A percentile compares a stretch with the other conserved stretches of the same genome.
Conservation (phyloP, 129 eudicot genomes). For the Sambucus nigra region DNA sequence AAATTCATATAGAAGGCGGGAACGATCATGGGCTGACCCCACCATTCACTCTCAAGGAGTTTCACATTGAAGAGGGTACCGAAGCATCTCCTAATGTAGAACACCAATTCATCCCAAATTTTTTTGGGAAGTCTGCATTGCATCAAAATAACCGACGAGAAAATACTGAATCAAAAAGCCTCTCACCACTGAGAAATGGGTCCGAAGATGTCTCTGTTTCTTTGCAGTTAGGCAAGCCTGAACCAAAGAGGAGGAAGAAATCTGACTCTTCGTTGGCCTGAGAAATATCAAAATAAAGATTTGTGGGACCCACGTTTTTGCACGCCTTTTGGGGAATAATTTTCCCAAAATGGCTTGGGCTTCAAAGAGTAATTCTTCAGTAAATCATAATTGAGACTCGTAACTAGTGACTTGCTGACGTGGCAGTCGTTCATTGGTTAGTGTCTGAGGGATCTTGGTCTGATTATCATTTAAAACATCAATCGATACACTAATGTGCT, state of each 20-base stretch:
- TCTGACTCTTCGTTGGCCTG: slow-evolving; percentile 20
- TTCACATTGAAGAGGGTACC: slow-evolving; percentile 19
- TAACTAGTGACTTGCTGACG: too few relatives aligned
- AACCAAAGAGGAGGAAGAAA: slow-evolving; percentile 51
- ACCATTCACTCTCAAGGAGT: slow-evolving; percentile 12
- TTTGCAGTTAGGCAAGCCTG: slow-evolving; percentile 55
- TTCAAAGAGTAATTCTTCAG: too few relatives aligned
- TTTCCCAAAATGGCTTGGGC: too few relatives aligned
- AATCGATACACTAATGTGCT: too few relatives aligned
- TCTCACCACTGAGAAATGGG: slow-evolving; percentile 28
- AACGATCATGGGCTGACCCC: slow-evolving; percentile 8
- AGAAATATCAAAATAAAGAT: slow-evolving; percentile 9
- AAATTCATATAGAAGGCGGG: slow-evolving; percentile 23
- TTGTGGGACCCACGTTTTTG: slow-evolving; percentile 15
- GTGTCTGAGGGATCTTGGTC: too few relatives aligned
- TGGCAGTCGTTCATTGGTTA: too few relatives aligned
- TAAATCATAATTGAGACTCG: too few relatives aligned
- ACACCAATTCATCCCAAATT: slow-evolving; percentile 58
- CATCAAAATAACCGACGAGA: slow-evolving; percentile 5
- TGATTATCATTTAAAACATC: too few relatives aligned
- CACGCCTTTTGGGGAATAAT: too few relatives aligned
- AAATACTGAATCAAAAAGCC: slow-evolving; percentile 16
- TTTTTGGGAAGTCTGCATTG: slow-evolving; percentile 20
- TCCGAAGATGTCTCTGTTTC: slow-evolving; percentile 35
- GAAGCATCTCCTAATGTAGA: slow-evolving; percentile 28